Conservation (phyloP, 345 rosid species). For the Salix purpurea region DNA sequence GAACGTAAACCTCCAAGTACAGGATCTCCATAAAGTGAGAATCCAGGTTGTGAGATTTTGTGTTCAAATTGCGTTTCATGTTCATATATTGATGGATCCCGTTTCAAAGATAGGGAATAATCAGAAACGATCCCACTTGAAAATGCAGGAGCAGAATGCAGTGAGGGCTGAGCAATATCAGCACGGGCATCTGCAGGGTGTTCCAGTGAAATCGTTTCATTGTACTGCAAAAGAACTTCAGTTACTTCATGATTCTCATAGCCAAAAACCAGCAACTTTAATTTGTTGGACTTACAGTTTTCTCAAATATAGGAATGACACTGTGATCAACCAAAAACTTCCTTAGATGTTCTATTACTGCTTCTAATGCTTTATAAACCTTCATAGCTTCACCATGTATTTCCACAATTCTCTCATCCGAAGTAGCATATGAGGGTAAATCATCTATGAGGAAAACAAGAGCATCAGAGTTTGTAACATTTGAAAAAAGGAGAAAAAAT, state of each 20-base stretch:
- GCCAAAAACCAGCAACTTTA: not conserved
- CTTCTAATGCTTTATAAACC: conserved; percentile 33
- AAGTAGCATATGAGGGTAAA: conserved; percentile 30
- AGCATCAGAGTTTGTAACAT: not conserved
- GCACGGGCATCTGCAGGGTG: conserved; percentile 20
- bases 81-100: conserved; percentile 36
- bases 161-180: conserved; percentile 20
- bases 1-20: conserved; percentile 26
- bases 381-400: conserved; percentile 32
- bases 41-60: conserved; percentile 20
- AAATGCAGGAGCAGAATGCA: conserved; percentile 20
- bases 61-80: conserved; percentile 25
- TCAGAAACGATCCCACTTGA: conserved; percentile 24
- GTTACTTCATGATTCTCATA: conserved; percentile 1
- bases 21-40: conserved; percentile 27
- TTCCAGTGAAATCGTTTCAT: conserved; percentile 30
- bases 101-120: conserved; percentile 36
- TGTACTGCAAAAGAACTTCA: conserved; percentile 17
- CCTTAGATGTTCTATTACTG: conserved; percentile 31
- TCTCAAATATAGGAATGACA: conserved; percentile 39
- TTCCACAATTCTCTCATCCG: conserved; percentile 35
- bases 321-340: conserved; percentile 38
- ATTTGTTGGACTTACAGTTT: conserved; percentile 23
- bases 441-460: conserved; percentile 18
- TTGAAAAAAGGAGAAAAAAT: not conserved